Base-by-base conservation (phyloP, 2,329 filamentous ascomycete species). In the Drechslerella coelobrocha region DNA sequence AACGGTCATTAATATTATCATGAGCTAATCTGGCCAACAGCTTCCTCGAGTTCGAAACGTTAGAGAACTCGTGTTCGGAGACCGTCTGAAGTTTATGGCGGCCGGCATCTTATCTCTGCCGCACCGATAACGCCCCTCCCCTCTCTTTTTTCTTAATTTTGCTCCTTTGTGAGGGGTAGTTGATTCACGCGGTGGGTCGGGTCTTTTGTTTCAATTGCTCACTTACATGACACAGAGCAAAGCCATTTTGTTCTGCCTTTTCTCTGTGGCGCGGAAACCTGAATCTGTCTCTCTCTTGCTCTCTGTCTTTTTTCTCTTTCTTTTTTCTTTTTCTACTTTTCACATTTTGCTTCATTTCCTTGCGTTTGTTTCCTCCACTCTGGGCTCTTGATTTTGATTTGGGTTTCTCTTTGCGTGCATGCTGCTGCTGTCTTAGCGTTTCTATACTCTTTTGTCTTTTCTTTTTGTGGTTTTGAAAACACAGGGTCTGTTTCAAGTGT, bases 21-120 rank as follows among this genome's bases (percentile, higher is more conserved):
- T 41, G 29, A 45, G 31, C 12, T 29, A 27, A 31, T 12, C 83
- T 91, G 73, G 83, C 84, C 73, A 85, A 88, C 74, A 84, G 86
- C 75, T 80, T 79, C 66, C 83, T 34, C 48, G 72, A 85, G 84
- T 76, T 83, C 83, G 73, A 84, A 82, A 62, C 85, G 87, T 76
- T 86, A 86, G 69, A 82, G 84, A 78, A 87, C 87, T 43, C 88
- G 89, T 19, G 84, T 90, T 50, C 85, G 9, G 83, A 92, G 74
- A 88, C 91, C 80, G 92, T 92, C 79, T 88, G 83, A 73, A 81
- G 82, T 52, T 79, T 79, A 75, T 81, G 82, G 53, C 79, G 81
- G 24, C 82, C 80, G 41, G 41, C n/a, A 45, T 19, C 41, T 45
- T 45, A 45, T 45, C 19, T 39, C 10, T 23, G 41, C n/a, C 41